Evolutionary conservation across 176 grass and related monocot genomes (phyloP), one percentile per base, ranked within the genome.

Genomic region (Stipa capillata): DNA sequence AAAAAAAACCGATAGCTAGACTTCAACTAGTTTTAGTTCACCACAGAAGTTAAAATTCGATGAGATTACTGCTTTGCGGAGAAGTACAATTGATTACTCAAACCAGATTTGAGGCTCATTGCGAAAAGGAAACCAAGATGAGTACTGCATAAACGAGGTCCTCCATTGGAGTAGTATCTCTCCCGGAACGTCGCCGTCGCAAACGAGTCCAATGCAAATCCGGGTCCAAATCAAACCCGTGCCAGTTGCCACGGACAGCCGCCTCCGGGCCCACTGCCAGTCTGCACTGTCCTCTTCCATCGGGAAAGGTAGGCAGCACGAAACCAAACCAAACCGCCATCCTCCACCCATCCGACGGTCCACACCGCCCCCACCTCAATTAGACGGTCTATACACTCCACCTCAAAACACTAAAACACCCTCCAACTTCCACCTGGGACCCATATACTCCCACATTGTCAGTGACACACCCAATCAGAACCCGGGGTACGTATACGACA

Each of bases 231-330:
- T 68, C 50, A 68, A 42, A 57, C 69, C 15, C 17, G 37, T 58
- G 39, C 76, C 39, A 77, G 49, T 43, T 72, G 52, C 21, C 72
- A 25, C 48, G 16, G 16, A 54, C 78, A 82, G 84, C 78, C 60
- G 60, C 51, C 62, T 11, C n/a, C 4, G 8, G 14, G 31, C 81
- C 85, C 69, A 84, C 74, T 73, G 67, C 63, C 85, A 77, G 72
- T 71, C 63, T 82, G 42, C 51, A 42, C 15, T 21, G 77, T 47
- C 74, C 54, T 8, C 18, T 20, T 35, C 44, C 44, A 78, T 0
- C 31, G 8, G 55, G 56, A 58, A 78, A 47, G n/a, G 81, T 44
- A 20, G 45, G 67, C 45, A 45, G 37, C 49, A 56, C 18, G 32
- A 63, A 82, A 34, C 79, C 27, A 63, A 82, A 34, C 79, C 27